Conservation (phyloP, 805 yeast species). For the Metschnikowia reukaufii region DNA sequence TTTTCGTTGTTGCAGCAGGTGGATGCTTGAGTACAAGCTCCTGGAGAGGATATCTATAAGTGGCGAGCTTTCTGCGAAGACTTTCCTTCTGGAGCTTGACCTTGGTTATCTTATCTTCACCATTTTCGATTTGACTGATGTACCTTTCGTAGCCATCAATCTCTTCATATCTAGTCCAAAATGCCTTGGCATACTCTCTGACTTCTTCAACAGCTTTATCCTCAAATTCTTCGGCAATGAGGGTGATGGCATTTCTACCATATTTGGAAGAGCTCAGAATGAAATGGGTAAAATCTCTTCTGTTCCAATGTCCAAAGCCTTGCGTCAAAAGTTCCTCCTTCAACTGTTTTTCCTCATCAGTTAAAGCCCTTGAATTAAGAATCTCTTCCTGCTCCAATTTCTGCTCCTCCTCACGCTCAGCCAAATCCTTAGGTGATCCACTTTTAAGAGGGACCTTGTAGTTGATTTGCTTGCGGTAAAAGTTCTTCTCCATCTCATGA, state of each 20-base stretch:
- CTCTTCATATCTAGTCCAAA: conserved; percentile 76
- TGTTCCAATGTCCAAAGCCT: conserved; percentile 82
- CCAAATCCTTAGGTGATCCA: conserved; percentile 43
- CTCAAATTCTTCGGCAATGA: conserved; percentile 77
- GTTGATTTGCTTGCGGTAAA: conserved; percentile 65
- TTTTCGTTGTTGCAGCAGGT: conserved; percentile 62
- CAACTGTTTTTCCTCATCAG: conserved; percentile 73
- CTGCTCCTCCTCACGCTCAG: conserved; percentile 42
- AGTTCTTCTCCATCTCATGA: conserved; percentile 78
- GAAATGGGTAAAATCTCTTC: conserved; percentile 85
- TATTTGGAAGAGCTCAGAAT: conserved; percentile 70
- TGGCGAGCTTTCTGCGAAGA: conserved; percentile 69
- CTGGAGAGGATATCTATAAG: conserved; percentile 73
- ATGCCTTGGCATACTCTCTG: conserved; percentile 68
- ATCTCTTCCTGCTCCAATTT: conserved; percentile 70
- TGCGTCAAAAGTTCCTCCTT: conserved; percentile 57
- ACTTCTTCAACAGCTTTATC: conserved; percentile 82
- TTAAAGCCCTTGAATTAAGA: conserved; percentile 73
- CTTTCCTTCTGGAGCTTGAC: conserved; percentile 73
- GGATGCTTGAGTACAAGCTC: conserved; percentile 73
- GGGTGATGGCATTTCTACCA: conserved; percentile 72
- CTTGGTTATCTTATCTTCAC: conserved; percentile 78
- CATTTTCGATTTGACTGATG: conserved; percentile 76
- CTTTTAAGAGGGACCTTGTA: conserved; percentile 63
- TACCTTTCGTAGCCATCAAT: conserved; percentile 90